Percentiles rank a stretch among this genome's conserved stretches.
Evolutionary conservation across 2,329 filamentous ascomycete species (phyloP).

Genomic region (Penicillium sp.): DNA sequence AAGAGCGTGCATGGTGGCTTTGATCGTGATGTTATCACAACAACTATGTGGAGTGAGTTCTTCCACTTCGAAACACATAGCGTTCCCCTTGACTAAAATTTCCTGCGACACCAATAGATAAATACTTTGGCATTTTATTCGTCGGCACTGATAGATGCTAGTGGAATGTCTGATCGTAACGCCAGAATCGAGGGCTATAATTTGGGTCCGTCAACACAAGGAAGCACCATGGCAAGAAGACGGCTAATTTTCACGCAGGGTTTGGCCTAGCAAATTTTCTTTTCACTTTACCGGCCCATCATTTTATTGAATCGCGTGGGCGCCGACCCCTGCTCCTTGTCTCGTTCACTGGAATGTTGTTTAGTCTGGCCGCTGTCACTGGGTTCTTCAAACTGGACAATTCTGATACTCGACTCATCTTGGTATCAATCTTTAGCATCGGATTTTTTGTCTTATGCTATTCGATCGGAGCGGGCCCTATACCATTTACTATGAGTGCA

Average conservation of each 20-base stretch:
- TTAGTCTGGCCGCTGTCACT: slow-evolving; percentile 17
- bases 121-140: slow-evolving; percentile 67
- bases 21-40: slow-evolving; percentile 77
- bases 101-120: neutral
- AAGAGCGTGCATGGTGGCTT: slow-evolving; percentile 72
- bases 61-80: neutral
- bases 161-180: neutral
- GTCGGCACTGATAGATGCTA: slow-evolving; percentile 36
- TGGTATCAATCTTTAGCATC: slow-evolving; percentile 9
- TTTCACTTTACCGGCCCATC: slow-evolving; percentile 26
- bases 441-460: slow-evolving; percentile 61
- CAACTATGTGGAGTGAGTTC: slow-evolving; percentile 63
- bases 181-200: neutral
- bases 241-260: too few relatives aligned
- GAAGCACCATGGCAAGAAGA: too few relatives aligned
- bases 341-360: slow-evolving; percentile 24
- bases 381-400: slow-evolving; percentile 19
- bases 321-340: slow-evolving; percentile 26
- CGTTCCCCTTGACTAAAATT: neutral
- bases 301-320: slow-evolving; percentile 24
- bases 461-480: slow-evolving; percentile 48
- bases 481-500: neutral
- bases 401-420: neutral
- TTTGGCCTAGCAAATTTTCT: slow-evolving; percentile 30
- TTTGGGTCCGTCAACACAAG: neutral